Evolutionary conservation across 805 yeast species (phyloP), one percentile per base, ranked within the genome.

Genomic region (Isabelozyma pseudorhagii): DNA sequence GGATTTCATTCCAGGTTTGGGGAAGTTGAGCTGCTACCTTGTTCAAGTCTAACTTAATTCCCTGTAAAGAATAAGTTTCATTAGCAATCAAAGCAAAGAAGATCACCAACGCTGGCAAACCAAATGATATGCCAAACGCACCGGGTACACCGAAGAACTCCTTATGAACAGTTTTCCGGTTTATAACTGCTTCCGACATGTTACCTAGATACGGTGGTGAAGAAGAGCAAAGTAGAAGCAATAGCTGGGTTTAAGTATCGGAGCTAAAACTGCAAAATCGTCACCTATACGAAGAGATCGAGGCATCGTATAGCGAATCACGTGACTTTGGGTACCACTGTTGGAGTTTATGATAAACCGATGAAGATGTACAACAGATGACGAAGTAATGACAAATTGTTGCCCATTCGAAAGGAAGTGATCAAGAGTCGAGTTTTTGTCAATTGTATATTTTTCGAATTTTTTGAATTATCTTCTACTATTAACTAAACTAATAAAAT

Each of bases 111-210:
- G 75, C 42, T 0, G 97, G 97, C 21, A 93, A 72, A 1, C 86
- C 86, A 1, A 82, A 13, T 0, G 93, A 69, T 50, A 93, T 80
- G 4, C 74, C 77, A 1, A 82, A 41, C 0, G 94, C 90, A 4
- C 99, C 99, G 0, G 79, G 65, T 4, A 78, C 67, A 0, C 99
- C 99, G 31, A 79, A 78, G 66, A 93, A 93, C 66, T 93, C 98
- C 51, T 74, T 72, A 44, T 83, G 80, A 4, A 67, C 72, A 1
- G 97, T 89, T 44, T 61, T 65, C 4, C 97, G 97, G 61, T 93
- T 93, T 54, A 85, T 57, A 56, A 54, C 52, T 11, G 53, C n/a
- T 31, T 31, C n/a, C n/a, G 36, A 31, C 36, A 31, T 21, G 25
- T 21, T 21, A 21, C 25, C 25, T 6, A 21, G 25, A 21, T 21